phyloP scores from a whole-genome alignment of 2,329 filamentous ascomycete species.

The Fusarium sp. region DNA sequence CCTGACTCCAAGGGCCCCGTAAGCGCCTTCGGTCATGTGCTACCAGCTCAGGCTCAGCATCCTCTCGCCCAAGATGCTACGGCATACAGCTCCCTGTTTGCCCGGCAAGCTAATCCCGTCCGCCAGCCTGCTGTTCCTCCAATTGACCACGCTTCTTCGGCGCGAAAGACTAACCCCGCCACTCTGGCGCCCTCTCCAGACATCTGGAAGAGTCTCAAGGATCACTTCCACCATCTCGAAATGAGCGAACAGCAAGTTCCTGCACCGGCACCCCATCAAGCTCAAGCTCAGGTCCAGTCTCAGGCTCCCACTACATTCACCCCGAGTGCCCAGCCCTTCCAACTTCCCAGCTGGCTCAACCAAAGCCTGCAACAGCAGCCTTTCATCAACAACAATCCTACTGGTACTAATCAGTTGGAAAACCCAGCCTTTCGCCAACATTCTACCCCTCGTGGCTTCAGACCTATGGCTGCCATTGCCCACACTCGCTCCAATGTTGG shows the following conservation, averaged over 20 bases:
- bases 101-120: constrained; percentile 3
- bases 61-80: background rate
- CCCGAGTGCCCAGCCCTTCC: constrained; percentile 4
- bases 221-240: constrained; percentile 17
- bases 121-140: constrained; percentile 23
- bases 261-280: background rate
- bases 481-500: background rate
- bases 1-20: background rate
- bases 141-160: constrained; percentile 1
- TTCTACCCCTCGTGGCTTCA: constrained; percentile 31
- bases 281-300: background rate
- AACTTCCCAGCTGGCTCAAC: constrained; percentile 12
- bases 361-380: background rate
- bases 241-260: constrained; percentile 3
- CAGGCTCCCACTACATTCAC: background rate
- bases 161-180: constrained; percentile 11
- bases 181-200: constrained; percentile 20
- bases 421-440: background rate
- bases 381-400: background rate
- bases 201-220: constrained; percentile 29
- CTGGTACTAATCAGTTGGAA: background rate
- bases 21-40: background rate
- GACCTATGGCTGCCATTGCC: constrained; percentile 44
- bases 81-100: background rate
- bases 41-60: background rate